Conservation (phyloP, 2,329 filamentous ascomycete genomes). For the Fusarium sp. region DNA sequence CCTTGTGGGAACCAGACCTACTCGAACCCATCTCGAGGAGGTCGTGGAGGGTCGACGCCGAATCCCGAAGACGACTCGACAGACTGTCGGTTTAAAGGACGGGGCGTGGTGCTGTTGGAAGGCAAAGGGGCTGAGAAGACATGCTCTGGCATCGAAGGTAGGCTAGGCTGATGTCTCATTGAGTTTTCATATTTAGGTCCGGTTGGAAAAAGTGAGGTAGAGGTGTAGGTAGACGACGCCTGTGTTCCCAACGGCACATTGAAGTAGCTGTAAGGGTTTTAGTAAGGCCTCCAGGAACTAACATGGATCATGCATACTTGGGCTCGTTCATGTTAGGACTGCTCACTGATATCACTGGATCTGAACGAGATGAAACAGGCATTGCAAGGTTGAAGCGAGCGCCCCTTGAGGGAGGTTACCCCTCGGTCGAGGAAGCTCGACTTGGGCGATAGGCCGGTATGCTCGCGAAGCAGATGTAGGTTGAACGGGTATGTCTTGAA, state of each 20-base stretch:
- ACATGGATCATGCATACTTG: constrained; percentile 33
- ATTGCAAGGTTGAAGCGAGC: constrained; percentile 23
- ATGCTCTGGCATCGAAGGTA: constrained; percentile 27
- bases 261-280: constrained; percentile 47
- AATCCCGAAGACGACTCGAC: constrained; percentile 38
- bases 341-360: constrained; percentile 15
- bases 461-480: fast-evolving
- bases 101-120: constrained; percentile 12
- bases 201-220: constrained; percentile 5
- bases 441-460: not conserved
- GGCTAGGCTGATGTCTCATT: constrained; percentile 35
- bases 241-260: constrained; percentile 41
- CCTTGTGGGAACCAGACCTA: constrained; percentile 73
- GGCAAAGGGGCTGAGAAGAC: constrained; percentile 1
- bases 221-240: constrained; percentile 30
- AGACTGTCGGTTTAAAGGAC: not conserved
- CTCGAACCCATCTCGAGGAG: constrained; percentile 65
- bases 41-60: constrained; percentile 64
- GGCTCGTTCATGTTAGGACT: constrained; percentile 29
- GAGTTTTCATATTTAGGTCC: constrained; percentile 11
- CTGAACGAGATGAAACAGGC: constrained; percentile 31
- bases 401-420: not conserved
- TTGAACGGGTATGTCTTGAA: not conserved
- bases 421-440: not conserved
- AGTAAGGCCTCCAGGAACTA: not conserved